These are phyloP conservation scores for Cryptococcus hybrid DNA, from an alignment of 1,284 basidiomycete species.

Conservation along the genomic window DNA sequence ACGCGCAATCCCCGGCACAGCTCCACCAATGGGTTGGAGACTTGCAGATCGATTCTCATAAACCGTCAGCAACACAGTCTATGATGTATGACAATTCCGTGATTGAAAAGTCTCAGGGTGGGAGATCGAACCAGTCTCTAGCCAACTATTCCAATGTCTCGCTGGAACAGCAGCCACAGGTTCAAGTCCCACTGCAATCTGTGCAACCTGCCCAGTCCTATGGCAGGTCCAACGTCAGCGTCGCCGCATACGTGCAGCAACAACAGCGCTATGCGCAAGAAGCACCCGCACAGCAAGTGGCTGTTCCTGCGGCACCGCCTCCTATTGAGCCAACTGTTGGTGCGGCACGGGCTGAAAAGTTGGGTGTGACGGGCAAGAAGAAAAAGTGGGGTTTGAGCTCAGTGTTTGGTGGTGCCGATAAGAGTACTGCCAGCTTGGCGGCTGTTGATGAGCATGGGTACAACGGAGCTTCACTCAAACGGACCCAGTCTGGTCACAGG, in stretches of 20 bases:
- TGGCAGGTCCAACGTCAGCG: slow-evolving; percentile 11
- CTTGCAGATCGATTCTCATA: slow-evolving; percentile 8
- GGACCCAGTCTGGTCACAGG: slow-evolving; percentile 72
- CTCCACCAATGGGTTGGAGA: slow-evolving; percentile 18
- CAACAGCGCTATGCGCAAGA: slow-evolving; percentile 8
- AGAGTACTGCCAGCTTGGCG: slow-evolving; percentile 57
- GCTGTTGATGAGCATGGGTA: slow-evolving; percentile 59
- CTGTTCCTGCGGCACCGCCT: slow-evolving; percentile 6
- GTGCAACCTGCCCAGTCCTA: background rate
- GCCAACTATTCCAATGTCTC: slow-evolving; percentile 12
- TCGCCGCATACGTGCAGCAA: slow-evolving; percentile 27
- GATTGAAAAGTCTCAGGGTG: slow-evolving; percentile 15
- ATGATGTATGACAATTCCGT: slow-evolving; percentile 23
- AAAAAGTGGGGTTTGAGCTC: slow-evolving; percentile 51
- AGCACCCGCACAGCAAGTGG: background rate
- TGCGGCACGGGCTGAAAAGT: slow-evolving; percentile 16
- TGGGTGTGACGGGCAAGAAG: slow-evolving; percentile 43
- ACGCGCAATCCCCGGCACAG: background rate
- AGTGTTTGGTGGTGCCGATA: slow-evolving; percentile 75
- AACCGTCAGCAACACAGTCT: slow-evolving; percentile 11
- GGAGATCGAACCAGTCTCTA: slow-evolving; percentile 19
- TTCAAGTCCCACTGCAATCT: background rate
- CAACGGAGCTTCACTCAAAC: slow-evolving; percentile 66
- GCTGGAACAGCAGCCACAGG: slow-evolving; percentile 4
- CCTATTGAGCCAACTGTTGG: slow-evolving; percentile 15